Evolutionary conservation across 1,284 basidiomycete genomes (phyloP).

Genomic region (Rhodotorula sp.): DNA sequence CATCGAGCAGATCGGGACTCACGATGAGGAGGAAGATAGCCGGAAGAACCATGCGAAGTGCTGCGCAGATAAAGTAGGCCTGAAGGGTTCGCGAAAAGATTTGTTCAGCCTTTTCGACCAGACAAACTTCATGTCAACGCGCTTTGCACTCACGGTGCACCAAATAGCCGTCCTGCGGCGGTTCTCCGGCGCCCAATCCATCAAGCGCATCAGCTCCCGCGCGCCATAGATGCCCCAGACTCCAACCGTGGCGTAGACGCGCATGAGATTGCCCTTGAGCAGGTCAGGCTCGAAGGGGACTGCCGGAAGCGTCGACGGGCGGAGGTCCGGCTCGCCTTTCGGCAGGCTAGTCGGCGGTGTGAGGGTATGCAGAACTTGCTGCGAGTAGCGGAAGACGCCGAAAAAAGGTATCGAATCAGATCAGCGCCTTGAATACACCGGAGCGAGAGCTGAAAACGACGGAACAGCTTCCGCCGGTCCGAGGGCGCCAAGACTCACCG

Average conservation of each 20-base stretch:
- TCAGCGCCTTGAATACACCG: too few species aligned
- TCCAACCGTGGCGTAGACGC: slow-evolving; percentile 35
- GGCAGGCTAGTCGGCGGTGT: slow-evolving; percentile 48
- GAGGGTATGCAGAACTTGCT: slow-evolving; percentile 53
- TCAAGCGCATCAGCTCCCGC: slow-evolving; percentile 34
- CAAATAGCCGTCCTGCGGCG: slow-evolving; percentile 28
- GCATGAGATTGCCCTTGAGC: slow-evolving; percentile 47
- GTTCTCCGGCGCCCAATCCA: slow-evolving; percentile 30
- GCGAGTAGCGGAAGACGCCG: neutral
- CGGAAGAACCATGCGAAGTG: slow-evolving; percentile 53
- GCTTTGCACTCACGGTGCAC: slow-evolving; percentile 17
- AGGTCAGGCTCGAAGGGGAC: slow-evolving; percentile 52
- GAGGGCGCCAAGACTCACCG: slow-evolving; percentile 33
- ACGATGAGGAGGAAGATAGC: slow-evolving; percentile 49
- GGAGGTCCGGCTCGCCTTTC: slow-evolving; percentile 51
- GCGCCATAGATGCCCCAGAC: slow-evolving; percentile 31
- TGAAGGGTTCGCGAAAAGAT: slow-evolving; percentile 17
- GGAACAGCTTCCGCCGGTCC: too few species aligned
- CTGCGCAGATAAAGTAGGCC: slow-evolving; percentile 56
- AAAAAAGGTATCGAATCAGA: too few species aligned
- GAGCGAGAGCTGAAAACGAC: too few species aligned
- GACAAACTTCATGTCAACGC: neutral
- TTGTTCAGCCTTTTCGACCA: neutral
- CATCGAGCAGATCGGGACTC: neutral
- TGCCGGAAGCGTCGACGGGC: slow-evolving; percentile 49